These are phyloP conservation scores for Globisporangium nagaii DNA, from an alignment of 352 stramenopile genomes.

Conservation along the genomic window DNA sequence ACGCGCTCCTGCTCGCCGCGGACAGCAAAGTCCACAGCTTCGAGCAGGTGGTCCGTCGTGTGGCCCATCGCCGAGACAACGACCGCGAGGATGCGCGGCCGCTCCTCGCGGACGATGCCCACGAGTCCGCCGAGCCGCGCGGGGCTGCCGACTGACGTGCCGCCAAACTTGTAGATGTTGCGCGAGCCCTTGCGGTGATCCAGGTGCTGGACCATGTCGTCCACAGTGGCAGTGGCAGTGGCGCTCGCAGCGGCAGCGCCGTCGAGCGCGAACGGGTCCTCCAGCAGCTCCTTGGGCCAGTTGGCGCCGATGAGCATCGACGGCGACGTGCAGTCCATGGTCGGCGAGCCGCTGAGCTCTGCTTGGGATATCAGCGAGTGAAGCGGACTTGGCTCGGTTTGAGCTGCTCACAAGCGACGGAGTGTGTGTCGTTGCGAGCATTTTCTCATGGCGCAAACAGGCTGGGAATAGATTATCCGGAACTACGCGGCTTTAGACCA, in stretches of 20 bases:
- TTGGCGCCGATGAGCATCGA: conserved; percentile 63
- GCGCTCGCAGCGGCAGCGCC: background rate
- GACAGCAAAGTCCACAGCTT: conserved; percentile 53
- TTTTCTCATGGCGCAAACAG: no score
- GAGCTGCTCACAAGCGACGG: no score
- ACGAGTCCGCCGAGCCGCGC: conserved; percentile 58
- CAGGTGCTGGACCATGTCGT: no score
- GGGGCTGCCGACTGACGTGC: conserved; percentile 68
- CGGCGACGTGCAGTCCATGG: conserved; percentile 71
- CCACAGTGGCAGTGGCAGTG: conserved; percentile 5
- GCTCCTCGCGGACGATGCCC: conserved; percentile 54
- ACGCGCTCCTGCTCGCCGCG: conserved; percentile 43
- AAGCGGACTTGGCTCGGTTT: no score
- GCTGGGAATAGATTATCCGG: no score
- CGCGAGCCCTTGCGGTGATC: conserved; percentile 49
- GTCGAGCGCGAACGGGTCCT: conserved; percentile 29
- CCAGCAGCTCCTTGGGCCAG: conserved; percentile 29
- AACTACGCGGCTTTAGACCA: no score
- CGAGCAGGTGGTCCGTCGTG: conserved; percentile 70
- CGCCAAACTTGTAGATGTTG: conserved; percentile 86
- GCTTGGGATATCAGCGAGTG: no score
- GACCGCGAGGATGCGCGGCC: conserved; percentile 49
- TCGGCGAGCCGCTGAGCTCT: no score
- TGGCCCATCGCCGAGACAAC: conserved; percentile 79
- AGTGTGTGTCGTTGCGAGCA: no score